These are phyloP conservation scores for Aspergillus pseudoterreus DNA, from an alignment of 2,329 filamentous ascomycete genomes.

Conservation along the genomic window DNA sequence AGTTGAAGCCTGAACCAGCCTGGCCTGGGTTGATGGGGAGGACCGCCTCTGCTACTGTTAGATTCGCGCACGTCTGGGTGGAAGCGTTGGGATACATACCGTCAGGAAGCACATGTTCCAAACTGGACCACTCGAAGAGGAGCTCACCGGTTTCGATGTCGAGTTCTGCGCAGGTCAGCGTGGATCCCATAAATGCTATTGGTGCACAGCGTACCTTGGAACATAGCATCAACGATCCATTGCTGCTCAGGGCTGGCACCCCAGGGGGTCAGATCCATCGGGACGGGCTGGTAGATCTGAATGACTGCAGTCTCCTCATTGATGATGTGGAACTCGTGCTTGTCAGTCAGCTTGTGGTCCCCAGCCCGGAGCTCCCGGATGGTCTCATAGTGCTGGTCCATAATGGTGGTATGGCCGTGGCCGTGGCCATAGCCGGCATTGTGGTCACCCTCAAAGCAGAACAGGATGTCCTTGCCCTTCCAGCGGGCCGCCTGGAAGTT, in stretches of 20 bases:
- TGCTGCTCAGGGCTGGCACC: slow-evolving; percentile 49
- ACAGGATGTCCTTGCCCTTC: slow-evolving; percentile 52
- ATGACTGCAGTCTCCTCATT: slow-evolving; percentile 53
- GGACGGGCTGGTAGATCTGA: slow-evolving; percentile 52
- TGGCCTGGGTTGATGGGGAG: slow-evolving; percentile 47
- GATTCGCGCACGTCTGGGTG: not conserved
- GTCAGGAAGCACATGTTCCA: slow-evolving; percentile 54
- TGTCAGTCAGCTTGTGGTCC: slow-evolving; percentile 47
- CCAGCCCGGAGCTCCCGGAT: slow-evolving; percentile 51
- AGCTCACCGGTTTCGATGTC: slow-evolving; percentile 54
- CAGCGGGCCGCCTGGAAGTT: slow-evolving; percentile 51
- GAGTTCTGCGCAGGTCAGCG: slow-evolving; percentile 21
- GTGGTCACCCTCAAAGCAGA: slow-evolving; percentile 53
- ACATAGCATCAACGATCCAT: slow-evolving; percentile 55
- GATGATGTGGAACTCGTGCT: slow-evolving; percentile 56
- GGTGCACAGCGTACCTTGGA: slow-evolving; percentile 46
- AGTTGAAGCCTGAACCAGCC: slow-evolving; percentile 35
- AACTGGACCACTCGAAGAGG: slow-evolving; percentile 57
- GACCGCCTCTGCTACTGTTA: slow-evolving; percentile 38
- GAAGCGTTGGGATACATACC: slow-evolving; percentile 30
- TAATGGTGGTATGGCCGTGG: slow-evolving; percentile 52
- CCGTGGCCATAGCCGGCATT: slow-evolving; percentile 52
- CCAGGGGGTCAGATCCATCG: slow-evolving; percentile 43
- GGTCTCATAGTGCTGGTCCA: slow-evolving; percentile 54
- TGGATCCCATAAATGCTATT: slow-evolving; percentile 7